A percentile compares a stretch with the other conserved stretches of the same genome.
Evolutionary conservation across 2,329 filamentous ascomycete genomes (phyloP).

Genomic region (Aspergillus amoenus): DNA sequence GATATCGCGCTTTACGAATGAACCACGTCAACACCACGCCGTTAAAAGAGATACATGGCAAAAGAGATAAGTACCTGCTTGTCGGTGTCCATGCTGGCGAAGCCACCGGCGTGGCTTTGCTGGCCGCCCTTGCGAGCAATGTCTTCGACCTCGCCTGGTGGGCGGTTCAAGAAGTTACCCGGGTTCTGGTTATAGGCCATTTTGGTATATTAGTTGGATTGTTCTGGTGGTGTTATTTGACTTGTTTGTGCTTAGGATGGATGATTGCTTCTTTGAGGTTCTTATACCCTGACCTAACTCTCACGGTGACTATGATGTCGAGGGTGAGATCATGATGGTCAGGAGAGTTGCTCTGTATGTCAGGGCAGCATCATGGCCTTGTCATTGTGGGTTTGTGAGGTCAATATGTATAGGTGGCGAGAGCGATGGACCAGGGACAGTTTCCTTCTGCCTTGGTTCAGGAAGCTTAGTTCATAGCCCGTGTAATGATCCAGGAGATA

Average conservation of each 20-base stretch:
- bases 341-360: no score
- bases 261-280: background rate
- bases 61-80: slow-evolving; percentile 26
- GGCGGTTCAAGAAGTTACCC: slow-evolving; percentile 43
- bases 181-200: slow-evolving; percentile 33
- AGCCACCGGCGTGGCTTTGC: slow-evolving; percentile 31
- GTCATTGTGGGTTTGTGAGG: slow-evolving; percentile 1
- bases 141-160: slow-evolving; percentile 47
- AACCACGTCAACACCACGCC: background rate
- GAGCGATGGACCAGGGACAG: background rate
- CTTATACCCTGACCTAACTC: background rate
- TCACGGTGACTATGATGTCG: background rate
- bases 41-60: background rate
- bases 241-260: background rate
- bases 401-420: background rate
- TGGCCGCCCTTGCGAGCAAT: slow-evolving; percentile 41
- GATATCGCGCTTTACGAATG: slow-evolving; percentile 48
- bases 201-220: background rate
- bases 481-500: background rate
- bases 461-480: background rate
- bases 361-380: background rate
- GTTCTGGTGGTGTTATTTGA: no score
- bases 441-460: background rate
- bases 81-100: slow-evolving; percentile 28
- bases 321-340: background rate